phyloP scores from a whole-genome alignment of 2,329 filamentous ascomycete species.

The Boeremia lycopersici region DNA sequence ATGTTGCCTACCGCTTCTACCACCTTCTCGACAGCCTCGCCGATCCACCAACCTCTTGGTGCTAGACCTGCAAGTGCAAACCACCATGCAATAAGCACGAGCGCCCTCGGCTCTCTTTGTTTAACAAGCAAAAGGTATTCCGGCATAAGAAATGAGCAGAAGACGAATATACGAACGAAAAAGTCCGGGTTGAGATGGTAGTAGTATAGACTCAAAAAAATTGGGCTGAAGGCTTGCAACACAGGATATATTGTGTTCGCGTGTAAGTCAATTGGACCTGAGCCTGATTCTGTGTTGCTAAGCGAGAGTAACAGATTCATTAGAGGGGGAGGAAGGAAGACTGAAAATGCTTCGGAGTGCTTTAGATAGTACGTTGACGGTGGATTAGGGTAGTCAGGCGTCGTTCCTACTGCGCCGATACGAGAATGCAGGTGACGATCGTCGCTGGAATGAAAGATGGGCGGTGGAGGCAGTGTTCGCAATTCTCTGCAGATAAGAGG shows the following conservation, averaged over 20 bases:
- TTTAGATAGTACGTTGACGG: slow-evolving; percentile 29
- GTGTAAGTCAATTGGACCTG: slow-evolving; percentile 28
- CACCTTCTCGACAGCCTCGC: slow-evolving; percentile 18
- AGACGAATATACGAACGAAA: slow-evolving; percentile 36
- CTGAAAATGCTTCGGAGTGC: slow-evolving; percentile 12
- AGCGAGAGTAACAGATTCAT: slow-evolving; percentile 29
- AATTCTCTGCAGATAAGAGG: slow-evolving; percentile 39
- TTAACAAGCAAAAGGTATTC: slow-evolving; percentile 35
- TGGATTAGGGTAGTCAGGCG: slow-evolving; percentile 35
- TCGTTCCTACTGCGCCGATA: slow-evolving; percentile 20
- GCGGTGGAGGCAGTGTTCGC: slow-evolving; percentile 36
- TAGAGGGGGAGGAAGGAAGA: slow-evolving; percentile 39
- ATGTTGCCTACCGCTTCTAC: slow-evolving; percentile 30
- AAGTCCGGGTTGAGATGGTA: slow-evolving; percentile 37
- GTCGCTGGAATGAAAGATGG: slow-evolving; percentile 15
- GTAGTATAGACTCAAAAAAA: slow-evolving; percentile 43
- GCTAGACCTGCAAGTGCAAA: slow-evolving; percentile 32
- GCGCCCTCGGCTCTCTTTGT: slow-evolving; percentile 30
- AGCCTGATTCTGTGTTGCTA: slow-evolving; percentile 14
- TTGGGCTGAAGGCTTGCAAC: slow-evolving; percentile 39
- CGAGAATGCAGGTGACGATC: slow-evolving; percentile 22
- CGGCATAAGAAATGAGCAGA: slow-evolving; percentile 39
- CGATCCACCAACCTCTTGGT: slow-evolving; percentile 36
- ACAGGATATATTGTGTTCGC: slow-evolving; percentile 29
- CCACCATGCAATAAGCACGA: slow-evolving; percentile 39